phyloP scores from a whole-genome alignment of 140 eudicot genomes.

The Bidens hawaiensis region DNA sequence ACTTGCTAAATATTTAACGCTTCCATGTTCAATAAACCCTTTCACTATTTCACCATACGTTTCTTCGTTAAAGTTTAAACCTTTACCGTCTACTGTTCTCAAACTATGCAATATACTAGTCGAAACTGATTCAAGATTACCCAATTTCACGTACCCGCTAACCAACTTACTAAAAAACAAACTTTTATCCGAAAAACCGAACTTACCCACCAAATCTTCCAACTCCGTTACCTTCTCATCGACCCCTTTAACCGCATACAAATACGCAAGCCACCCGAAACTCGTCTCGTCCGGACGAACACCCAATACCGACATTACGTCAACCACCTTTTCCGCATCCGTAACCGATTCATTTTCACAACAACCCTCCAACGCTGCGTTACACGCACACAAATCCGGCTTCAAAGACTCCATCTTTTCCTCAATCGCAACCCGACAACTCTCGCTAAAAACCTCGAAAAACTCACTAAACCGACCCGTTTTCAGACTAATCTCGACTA shows the following conservation, averaged over 20 bases:
- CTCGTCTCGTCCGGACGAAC: conserved; percentile 60
- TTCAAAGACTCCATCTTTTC: conserved; percentile 61
- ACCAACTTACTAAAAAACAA: conserved; percentile 51
- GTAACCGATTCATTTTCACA: conserved; percentile 49
- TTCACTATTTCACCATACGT: conserved; percentile 56
- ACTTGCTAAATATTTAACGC: conserved; percentile 50
- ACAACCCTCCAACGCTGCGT: conserved; percentile 89
- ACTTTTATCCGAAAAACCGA: conserved; percentile 43
- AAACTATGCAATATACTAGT: conserved; percentile 40
- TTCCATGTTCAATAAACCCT: conserved; percentile 67
- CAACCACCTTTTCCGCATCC: conserved; percentile 74
- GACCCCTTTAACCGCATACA: conserved; percentile 81
- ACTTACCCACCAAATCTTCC: conserved; percentile 45
- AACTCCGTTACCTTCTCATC: conserved; percentile 54
- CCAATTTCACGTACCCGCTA: conserved; percentile 73
- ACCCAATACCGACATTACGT: conserved; percentile 60
- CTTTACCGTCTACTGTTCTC: conserved; percentile 43
- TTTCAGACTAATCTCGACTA: conserved; percentile 60
- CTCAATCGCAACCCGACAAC: conserved; percentile 67
- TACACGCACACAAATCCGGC: conserved; percentile 76
- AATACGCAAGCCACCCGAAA: conserved; percentile 74
- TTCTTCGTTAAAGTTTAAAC: conserved; percentile 39
- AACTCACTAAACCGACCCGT: conserved; percentile 55
- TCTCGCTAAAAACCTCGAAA: conserved; percentile 66
- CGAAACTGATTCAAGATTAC: conserved; percentile 51